phyloP scores from a whole-genome alignment of 495 filamentous ascomycete species.

The Glonium stellatum region DNA sequence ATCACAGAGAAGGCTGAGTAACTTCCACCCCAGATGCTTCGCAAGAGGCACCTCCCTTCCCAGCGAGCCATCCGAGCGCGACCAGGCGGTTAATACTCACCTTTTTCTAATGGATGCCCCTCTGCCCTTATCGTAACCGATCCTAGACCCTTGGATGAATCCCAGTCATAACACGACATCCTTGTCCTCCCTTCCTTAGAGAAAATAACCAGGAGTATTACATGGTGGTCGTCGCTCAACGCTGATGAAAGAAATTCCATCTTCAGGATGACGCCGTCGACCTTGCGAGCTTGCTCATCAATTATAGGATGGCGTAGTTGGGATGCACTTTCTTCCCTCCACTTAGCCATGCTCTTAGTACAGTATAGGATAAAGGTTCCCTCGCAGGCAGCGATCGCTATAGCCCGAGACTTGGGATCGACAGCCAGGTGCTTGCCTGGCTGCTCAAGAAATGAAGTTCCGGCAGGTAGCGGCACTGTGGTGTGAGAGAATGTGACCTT shows the following conservation, averaged over 20 bases:
- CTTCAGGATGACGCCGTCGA: conserved; percentile 68
- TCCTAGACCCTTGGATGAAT: conserved; percentile 36
- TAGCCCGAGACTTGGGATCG: conserved; percentile 64
- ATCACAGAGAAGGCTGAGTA: too few relatives aligned
- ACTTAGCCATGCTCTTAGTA: conserved; percentile 42
- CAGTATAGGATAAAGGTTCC: conserved; percentile 56
- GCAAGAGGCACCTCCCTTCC: too few relatives aligned
- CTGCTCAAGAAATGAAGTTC: conserved; percentile 48
- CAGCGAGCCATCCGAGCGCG: not conserved
- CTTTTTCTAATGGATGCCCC: conserved; percentile 5
- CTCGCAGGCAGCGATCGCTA: conserved; percentile 58
- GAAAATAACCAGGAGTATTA: conserved; percentile 70
- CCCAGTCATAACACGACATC: conserved; percentile 73
- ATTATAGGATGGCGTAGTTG: conserved; percentile 12
- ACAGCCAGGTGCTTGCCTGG: conserved; percentile 76
- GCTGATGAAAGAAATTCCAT: conserved; percentile 81
- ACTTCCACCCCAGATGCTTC: too few relatives aligned
- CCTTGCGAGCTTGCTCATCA: conserved; percentile 49
- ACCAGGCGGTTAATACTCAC: not conserved
- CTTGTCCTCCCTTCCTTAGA: conserved; percentile 52
- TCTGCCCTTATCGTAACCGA: conserved; percentile 6
- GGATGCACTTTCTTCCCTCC: conserved; percentile 9
- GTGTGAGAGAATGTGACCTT: conserved; percentile 50
- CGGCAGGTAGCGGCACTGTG: conserved; percentile 49
- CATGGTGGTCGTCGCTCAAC: conserved; percentile 52